Base-by-base conservation (phyloP, 169 alveolate species). In the Plasmodium gallinaceum region DNA sequence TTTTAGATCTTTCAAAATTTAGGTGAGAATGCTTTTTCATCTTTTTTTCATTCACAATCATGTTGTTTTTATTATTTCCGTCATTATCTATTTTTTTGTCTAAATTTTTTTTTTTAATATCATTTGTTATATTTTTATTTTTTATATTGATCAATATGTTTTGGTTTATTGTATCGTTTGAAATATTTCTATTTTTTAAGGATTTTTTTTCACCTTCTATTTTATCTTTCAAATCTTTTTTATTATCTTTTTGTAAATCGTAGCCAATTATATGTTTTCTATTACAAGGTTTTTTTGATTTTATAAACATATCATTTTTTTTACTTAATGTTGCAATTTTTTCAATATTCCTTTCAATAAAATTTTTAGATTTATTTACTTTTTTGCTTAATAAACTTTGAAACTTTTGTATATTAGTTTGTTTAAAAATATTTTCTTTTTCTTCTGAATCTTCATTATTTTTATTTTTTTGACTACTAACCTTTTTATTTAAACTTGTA, bases 281-380 rank as follows among this genome's bases (percentile, higher is more conserved):
- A 54, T 86, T 71, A 43, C 75, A 58, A 42, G 86, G 60, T 66
- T 69, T 69, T 60, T 70, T 57, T 16, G 65, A 52, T 74, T 71
- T 70, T 64, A 60, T 43, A 26, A 60, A 60, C 88, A 22, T 45
- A 54, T 86, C 71, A 58, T 86, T 86, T 73, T 86, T 86, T 52
- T 70, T 86, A 64, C 76, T 86, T 20, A 86, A 71, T 51, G 52
- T 20, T n/a, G 86, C 42, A 39, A 86, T 86, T n/a, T 71, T 86
- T 71, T 86, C 92, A 43, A 86, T 86, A 20, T 86, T 86, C 18
- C 76, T 32, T 52, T 69, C 87, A 20, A 86, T 86, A 60, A 86
- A 86, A 60, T 86, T 86, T 60, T 86, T 86, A 24, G 74, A 46
- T 45, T 42, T 60, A 54, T 58, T 86, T 58, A 51, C 12, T 32